Evolutionary conservation across 2,329 filamentous ascomycete genomes (phyloP).

Genomic region (Ustulina deusta): DNA sequence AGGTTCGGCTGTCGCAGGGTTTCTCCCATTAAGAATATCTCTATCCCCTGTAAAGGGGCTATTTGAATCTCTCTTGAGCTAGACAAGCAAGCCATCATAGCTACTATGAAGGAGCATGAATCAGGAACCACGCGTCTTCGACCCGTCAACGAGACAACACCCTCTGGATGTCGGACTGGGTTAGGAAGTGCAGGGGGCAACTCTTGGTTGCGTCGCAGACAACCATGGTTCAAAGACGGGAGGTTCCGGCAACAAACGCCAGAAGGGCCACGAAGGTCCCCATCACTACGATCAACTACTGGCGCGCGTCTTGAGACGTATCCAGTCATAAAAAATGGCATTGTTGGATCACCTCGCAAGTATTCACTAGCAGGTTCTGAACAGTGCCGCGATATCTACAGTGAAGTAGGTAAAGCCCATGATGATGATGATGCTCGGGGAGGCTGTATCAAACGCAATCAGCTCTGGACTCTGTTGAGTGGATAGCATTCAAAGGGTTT

Average conservation of each 20-base stretch:
- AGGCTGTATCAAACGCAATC: not conserved
- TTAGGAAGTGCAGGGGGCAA: not conserved
- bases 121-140: not conserved
- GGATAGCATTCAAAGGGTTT: not conserved
- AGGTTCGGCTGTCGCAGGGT: constrained; percentile 38
- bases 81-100: not conserved
- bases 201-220: not conserved
- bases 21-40: constrained; percentile 30
- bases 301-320: not conserved
- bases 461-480: not conserved
- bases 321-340: not conserved
- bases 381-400: not conserved
- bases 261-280: not conserved
- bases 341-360: not conserved
- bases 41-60: not conserved
- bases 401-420: not conserved
- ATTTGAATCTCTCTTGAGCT: constrained; percentile 1
- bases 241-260: not conserved
- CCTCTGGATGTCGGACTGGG: not conserved
- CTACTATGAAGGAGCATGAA: not conserved
- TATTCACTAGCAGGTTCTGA: not conserved
- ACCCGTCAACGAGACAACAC: not conserved
- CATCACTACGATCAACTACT: not conserved
- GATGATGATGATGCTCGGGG: not conserved
- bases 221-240: not conserved